Base-by-base conservation (phyloP, 768 basidiomycete species). In the Mycena vitilis region DNA sequence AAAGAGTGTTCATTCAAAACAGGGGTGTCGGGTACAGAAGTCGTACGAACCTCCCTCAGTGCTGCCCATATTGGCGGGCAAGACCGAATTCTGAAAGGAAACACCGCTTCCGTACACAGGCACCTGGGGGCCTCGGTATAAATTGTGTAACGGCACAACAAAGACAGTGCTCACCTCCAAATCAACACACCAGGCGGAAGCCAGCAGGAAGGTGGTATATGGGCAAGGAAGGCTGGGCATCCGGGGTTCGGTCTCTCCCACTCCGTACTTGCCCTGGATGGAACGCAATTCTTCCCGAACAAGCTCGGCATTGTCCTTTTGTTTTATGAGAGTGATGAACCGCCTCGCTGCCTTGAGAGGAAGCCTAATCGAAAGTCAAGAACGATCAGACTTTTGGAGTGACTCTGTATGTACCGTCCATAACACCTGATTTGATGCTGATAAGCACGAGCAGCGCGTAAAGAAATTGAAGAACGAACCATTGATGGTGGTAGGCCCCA, bases 401-500 rank as follows among this genome's bases (percentile, higher is more conserved):
- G 42, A 52, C 22, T 16, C 16, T 34, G 20, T 22, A 55, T 18
- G 36, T 11, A 70, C 69, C 64, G 61, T 23, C 69, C 69, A 23
- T 66, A 70, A 23, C 69, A 70, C 69, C 69, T 70, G 18, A n/a
- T 18, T 18, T 12, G 37, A 7, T 40, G 15, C 4, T 9, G 13
- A 23, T 30, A 30, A 30, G 30, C 30, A 44, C 20, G n/a, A 51
- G 47, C 58, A 18, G 38, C 18, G 34, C 53, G 37, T 15, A n/a
- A 22, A 56, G 53, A 25, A 22, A 23, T 23, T 9, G 22, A 9
- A 40, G 12, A 40, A 78, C 82, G 69, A 77, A 83, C 81, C 79
- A 81, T 70, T 82, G 81, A 69, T 82, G 76, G 65, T 84, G 81
- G 10, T 76, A 73, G 8, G 79, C 83, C 9, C 75, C 81, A n/a